A percentile compares a stretch with the other conserved stretches of the same genome.
These are phyloP conservation scores for Bauhinia variegata DNA, from an alignment of 306 rosid genomes.

Conservation along the genomic window DNA sequence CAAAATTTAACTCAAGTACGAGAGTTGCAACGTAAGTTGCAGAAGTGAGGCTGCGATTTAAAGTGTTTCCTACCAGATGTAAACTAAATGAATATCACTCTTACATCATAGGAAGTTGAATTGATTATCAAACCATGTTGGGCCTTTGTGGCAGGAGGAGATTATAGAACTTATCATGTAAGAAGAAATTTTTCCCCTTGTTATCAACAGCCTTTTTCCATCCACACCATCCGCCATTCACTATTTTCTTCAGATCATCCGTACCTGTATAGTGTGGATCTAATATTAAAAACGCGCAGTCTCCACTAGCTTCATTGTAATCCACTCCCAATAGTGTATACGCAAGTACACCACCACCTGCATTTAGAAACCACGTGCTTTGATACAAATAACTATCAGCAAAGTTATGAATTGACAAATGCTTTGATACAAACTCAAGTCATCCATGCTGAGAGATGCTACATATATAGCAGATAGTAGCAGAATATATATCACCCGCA, in stretches of 20 bases:
- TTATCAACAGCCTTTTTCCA: slow-evolving; percentile 95
- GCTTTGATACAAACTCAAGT: too few species aligned
- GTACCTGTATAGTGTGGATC: slow-evolving; percentile 95
- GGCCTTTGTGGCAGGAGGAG: slow-evolving; percentile 95
- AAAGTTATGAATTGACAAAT: too few species aligned
- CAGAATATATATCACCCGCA: slow-evolving; percentile 30
- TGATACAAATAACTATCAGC: background rate
- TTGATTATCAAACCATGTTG: slow-evolving; percentile 79
- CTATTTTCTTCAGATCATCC: slow-evolving; percentile 80
- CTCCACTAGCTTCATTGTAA: slow-evolving; percentile 86
- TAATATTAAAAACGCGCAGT: slow-evolving; percentile 86
- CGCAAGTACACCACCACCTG: slow-evolving; percentile 98
- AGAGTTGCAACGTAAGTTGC: background rate
- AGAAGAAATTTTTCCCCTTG: slow-evolving; percentile 84
- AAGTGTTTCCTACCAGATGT: too few species aligned
- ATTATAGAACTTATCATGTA: slow-evolving; percentile 91
- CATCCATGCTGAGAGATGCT: too few species aligned
- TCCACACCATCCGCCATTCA: slow-evolving; percentile 96
- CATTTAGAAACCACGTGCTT: slow-evolving; percentile 28
- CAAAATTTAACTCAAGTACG: background rate
- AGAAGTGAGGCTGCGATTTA: background rate
- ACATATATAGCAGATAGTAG: slow-evolving; percentile 1
- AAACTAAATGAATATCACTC: slow-evolving; percentile 5
- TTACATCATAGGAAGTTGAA: slow-evolving; percentile 2
- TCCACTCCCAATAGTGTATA: slow-evolving; percentile 96